Base-by-base conservation (phyloP, 2,329 filamentous ascomycete species). In the Pezizomycotina sp. region DNA sequence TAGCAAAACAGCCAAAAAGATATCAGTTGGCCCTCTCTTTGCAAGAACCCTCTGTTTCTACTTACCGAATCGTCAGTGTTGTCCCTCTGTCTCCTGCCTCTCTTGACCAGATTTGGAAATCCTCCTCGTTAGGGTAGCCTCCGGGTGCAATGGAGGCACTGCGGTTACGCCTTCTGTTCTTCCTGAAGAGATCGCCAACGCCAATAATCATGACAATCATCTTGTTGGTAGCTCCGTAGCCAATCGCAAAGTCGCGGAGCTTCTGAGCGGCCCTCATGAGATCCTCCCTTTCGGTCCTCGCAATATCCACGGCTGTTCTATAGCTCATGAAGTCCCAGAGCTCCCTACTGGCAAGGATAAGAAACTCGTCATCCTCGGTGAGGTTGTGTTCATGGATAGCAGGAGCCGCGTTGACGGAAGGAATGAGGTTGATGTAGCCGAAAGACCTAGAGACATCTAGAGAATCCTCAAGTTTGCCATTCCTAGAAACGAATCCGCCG, bases 181-280 rank as follows among this genome's bases (percentile, higher is more conserved):
- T 72, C 54, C 80, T 79, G 60, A 92, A 86, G 35, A 98, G 62
- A 53, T 95, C 84, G 36, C 78, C 76, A 23, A 98, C 78, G 36
- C 84, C 86, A 36, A 98, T 74, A 64, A 98, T 81, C 86, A 95
- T 95, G 27, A 98, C 82, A 84, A 95, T 95, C 46, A 95, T 80
- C 61, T 98, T 98, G 53, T 77, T 77, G 1, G 75, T 84, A 8
- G 86, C 81, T 34, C 89, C 89, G 55, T 93, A 95, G 1, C 86
- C 82, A 54, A 98, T 92, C 26, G 89, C 89, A 36, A 95, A 64
- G 60, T 98, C 89, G 40, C 89, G 74, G 20, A 98, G 68, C 60
- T 92, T 92, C 56, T 95, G 86, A 3, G 89, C 78, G 10, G 86
- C 89, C 36, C 81, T 71, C 89, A 98, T 98, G 27, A 93, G 65